These are phyloP conservation scores for Candida tetrigidarum DNA, from an alignment of 1,139 yeast genomes.

Conservation along the genomic window DNA sequence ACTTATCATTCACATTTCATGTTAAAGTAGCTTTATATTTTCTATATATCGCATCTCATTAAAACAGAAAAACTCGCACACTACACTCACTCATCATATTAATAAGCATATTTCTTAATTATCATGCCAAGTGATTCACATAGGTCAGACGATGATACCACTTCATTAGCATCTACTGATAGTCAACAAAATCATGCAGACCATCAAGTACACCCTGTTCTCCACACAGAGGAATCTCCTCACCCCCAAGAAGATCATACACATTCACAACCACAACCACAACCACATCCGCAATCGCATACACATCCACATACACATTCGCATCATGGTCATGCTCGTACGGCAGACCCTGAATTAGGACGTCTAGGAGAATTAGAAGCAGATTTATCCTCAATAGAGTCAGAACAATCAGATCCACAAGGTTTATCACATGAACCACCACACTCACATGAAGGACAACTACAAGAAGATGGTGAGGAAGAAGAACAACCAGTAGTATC, in stretches of 20 bases:
- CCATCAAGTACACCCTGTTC: conserved; percentile 13
- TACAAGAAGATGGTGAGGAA: too few relatives aligned
- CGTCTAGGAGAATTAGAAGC: conserved; percentile 14
- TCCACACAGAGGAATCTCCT: not conserved
- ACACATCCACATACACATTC: too few relatives aligned
- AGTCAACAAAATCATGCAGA: conserved; percentile 7
- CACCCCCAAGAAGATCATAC: not conserved
- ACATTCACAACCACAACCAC: not conserved
- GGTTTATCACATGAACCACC: not conserved
- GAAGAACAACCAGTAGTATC: too few relatives aligned
- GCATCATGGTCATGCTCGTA: conserved; percentile 4
- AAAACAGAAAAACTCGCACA: too few relatives aligned
- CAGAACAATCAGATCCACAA: conserved; percentile 10
- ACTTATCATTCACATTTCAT: too few relatives aligned
- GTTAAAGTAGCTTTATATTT: too few relatives aligned
- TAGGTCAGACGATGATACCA: conserved; percentile 5
- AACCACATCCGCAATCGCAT: too few relatives aligned
- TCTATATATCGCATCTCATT: too few relatives aligned
- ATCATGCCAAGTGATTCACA: not conserved
- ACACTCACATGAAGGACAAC: too few relatives aligned
- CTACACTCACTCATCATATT: too few relatives aligned
- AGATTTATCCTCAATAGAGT: conserved; percentile 11
- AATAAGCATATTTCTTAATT: too few relatives aligned
- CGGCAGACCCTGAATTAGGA: conserved; percentile 14
- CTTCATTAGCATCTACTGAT: conserved; percentile 13